Conservation (phyloP, 164 flowering plant species). For the Vitis amurensis region DNA sequence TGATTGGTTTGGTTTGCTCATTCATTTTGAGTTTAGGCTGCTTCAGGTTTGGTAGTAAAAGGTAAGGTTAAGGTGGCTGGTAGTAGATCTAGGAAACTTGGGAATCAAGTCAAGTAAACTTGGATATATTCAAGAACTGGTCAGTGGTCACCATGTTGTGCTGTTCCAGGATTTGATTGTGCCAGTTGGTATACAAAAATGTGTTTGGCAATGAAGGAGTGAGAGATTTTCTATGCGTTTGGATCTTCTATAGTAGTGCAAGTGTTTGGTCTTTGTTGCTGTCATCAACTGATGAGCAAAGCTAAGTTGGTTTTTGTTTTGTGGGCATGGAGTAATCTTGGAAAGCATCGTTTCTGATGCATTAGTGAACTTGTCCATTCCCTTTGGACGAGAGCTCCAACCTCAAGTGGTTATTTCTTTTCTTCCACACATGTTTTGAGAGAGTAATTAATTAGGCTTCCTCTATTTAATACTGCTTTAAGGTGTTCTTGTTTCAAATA, state of each 20-base stretch:
- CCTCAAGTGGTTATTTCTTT: constrained; percentile 2
- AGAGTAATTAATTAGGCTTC: constrained; percentile 1
- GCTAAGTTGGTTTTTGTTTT: constrained; percentile 18
- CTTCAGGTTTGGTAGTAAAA: too few species aligned
- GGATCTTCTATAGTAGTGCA: not conserved
- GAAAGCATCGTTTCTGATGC: constrained; percentile 10
- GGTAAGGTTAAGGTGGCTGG: too few species aligned
- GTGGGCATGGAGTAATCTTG: constrained; percentile 1
- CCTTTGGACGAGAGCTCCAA: not conserved
- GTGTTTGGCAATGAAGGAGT: too few species aligned
- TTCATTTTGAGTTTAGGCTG: too few species aligned
- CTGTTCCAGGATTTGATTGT: too few species aligned
- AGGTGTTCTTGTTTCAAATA: not conserved
- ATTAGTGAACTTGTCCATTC: not conserved
- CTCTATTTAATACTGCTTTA: not conserved
- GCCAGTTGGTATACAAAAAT: too few species aligned
- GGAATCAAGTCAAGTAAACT: too few species aligned
- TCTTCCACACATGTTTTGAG: not conserved
- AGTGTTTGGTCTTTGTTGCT: constrained; percentile 7
- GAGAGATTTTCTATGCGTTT: not conserved
- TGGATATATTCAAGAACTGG: too few species aligned
- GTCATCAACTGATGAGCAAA: constrained; percentile 15
- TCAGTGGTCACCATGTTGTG: too few species aligned
- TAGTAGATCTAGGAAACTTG: too few species aligned
- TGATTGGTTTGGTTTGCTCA: too few species aligned